A percentile compares a stretch with the other conserved stretches of the same genome.
These are phyloP conservation scores for Funneliformis geosporum DNA, from an alignment of 192 early-diverging fungal genomes.

Conservation along the genomic window DNA sequence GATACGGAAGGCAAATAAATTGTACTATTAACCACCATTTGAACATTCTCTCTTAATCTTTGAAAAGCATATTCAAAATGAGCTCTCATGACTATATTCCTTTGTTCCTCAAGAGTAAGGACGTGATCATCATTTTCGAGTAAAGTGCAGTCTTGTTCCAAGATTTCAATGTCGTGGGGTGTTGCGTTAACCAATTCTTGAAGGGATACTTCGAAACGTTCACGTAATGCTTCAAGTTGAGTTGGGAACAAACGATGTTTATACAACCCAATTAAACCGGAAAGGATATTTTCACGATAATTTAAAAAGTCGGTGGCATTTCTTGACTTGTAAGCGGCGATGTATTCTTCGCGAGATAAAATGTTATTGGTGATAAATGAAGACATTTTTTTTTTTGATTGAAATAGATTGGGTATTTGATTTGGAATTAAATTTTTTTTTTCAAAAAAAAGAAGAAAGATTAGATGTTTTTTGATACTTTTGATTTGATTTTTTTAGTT, in stretches of 20 bases:
- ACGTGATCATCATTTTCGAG: neutral
- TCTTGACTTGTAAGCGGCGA: constrained; percentile 1
- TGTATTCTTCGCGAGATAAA: constrained; percentile 6
- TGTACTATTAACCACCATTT: neutral
- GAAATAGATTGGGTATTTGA: neutral
- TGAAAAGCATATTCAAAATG: constrained; percentile 23
- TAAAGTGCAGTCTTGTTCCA: neutral
- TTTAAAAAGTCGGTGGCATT: neutral
- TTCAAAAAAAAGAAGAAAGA: too few relatives aligned
- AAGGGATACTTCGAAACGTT: constrained; percentile 24
- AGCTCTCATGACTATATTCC: neutral
- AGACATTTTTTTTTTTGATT: neutral
- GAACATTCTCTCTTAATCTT: constrained; percentile 6
- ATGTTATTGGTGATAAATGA: neutral
- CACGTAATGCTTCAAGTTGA: constrained; percentile 9
- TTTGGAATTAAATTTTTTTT: too few relatives aligned
- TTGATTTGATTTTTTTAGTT: too few relatives aligned
- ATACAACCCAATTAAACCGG: constrained; percentile 3
- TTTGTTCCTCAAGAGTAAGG: constrained; percentile 15
- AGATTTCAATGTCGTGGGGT: neutral
- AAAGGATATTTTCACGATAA: constrained; percentile 18
- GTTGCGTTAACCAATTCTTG: constrained; percentile 25
- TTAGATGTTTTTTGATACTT: too few relatives aligned
- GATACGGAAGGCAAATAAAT: neutral
- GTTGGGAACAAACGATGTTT: constrained; percentile 16